Percentiles rank a stretch among this genome's conserved stretches.
phyloP scores from a whole-genome alignment of 2,329 filamentous ascomycete species.

The Penicillium sclerotigenum region DNA sequence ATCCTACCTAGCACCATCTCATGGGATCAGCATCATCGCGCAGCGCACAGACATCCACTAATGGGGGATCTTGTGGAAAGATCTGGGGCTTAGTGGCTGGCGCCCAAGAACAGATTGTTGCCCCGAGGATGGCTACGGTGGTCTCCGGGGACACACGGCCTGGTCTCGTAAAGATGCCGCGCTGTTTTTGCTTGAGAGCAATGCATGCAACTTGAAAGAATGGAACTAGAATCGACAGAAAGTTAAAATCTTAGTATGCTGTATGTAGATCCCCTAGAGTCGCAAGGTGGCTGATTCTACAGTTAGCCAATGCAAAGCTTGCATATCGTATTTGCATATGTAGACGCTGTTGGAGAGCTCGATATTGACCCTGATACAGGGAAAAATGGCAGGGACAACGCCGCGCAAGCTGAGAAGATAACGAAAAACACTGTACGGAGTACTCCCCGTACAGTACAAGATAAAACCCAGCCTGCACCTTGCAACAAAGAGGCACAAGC shows the following conservation, averaged over 20 bases:
- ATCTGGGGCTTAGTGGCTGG: conserved; percentile 20
- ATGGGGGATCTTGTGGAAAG: conserved; percentile 15
- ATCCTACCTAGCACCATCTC: conserved; percentile 10
- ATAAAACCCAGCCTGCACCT: background rate
- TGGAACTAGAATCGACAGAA: background rate
- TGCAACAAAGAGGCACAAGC: background rate
- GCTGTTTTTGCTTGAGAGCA: background rate
- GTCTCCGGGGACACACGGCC: background rate
- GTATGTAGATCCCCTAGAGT: conserved; percentile 2
- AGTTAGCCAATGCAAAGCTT: conserved; percentile 6
- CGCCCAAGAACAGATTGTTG: background rate
- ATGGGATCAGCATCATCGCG: conserved; percentile 21
- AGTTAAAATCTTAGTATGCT: conserved; percentile 2
- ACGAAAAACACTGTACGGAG: background rate
- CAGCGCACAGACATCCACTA: conserved; percentile 23
- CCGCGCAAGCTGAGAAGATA: background rate
- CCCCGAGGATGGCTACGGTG: background rate
- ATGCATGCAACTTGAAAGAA: background rate
- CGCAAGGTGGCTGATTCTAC: conserved; percentile 4
- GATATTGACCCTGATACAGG: background rate
- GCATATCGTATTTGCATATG: conserved; percentile 7
- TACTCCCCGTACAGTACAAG: background rate
- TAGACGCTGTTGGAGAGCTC: conserved; percentile 14
- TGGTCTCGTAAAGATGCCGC: background rate
- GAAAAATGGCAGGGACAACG: background rate